Percentiles rank a stretch among this genome's conserved stretches.
Evolutionary conservation across 2,329 filamentous ascomycete genomes (phyloP).

Genomic region (Dendryphion nanum): DNA sequence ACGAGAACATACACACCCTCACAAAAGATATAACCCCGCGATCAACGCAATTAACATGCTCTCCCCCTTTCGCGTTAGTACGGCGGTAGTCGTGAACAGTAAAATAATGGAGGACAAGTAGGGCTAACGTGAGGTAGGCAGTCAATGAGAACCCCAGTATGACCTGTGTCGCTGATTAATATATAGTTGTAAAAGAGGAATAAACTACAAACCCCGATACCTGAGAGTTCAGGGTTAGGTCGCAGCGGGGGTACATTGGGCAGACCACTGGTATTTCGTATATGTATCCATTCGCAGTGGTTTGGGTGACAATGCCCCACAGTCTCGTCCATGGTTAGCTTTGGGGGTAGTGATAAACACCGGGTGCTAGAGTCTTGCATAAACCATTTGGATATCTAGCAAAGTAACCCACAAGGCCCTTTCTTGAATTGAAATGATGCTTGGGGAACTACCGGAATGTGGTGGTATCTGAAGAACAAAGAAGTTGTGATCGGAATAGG

Average conservation of each 20-base stretch:
- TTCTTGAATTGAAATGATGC: too few relatives aligned
- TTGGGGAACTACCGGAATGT: too few relatives aligned
- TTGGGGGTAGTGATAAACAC: too few relatives aligned
- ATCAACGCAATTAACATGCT: constrained; percentile 16
- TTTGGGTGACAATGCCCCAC: constrained; percentile 13
- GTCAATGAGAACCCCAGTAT: constrained; percentile 26
- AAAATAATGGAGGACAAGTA: constrained; percentile 18
- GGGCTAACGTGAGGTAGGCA: constrained; percentile 20
- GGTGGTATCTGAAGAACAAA: too few relatives aligned
- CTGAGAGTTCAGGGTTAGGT: constrained; percentile 21
- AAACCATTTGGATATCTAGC: too few relatives aligned
- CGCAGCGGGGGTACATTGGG: constrained; percentile 11
- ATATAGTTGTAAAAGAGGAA: background rate
- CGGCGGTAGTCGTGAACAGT: constrained; percentile 12
- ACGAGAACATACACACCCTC: constrained; percentile 12
- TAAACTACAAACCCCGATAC: constrained; percentile 17
- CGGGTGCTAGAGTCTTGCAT: too few relatives aligned
- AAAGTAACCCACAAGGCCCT: too few relatives aligned
- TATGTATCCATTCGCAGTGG: constrained; percentile 18
- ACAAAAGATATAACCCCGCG: constrained; percentile 12
- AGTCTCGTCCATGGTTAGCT: constrained; percentile 4
- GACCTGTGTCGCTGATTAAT: constrained; percentile 9
- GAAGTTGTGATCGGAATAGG: too few relatives aligned
- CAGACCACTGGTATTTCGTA: constrained; percentile 11
- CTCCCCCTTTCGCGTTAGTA: constrained; percentile 2